These are phyloP conservation scores for Roridomyces roridus DNA, from an alignment of 768 basidiomycete genomes.

Conservation along the genomic window DNA sequence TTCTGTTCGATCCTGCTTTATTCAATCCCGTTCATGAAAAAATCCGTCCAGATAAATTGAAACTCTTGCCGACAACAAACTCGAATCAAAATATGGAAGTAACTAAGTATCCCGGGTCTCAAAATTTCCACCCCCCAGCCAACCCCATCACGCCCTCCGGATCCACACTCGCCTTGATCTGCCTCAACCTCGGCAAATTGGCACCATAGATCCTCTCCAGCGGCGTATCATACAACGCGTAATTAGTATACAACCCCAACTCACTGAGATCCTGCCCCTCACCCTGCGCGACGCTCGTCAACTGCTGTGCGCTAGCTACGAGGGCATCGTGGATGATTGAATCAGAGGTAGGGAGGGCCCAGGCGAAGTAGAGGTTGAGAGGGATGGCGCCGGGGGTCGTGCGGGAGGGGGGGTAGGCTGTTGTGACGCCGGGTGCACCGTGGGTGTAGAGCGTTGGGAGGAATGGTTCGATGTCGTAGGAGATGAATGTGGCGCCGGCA, in stretches of 20 bases:
- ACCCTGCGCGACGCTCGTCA: slow-evolving; percentile 45
- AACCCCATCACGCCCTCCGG: slow-evolving; percentile 68
- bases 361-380: slow-evolving; percentile 51
- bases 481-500: slow-evolving; percentile 17
- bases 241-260: slow-evolving; percentile 67
- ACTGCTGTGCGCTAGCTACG: slow-evolving; percentile 41
- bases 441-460: slow-evolving; percentile 25
- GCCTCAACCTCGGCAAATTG: slow-evolving; percentile 47
- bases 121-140: slow-evolving; percentile 70
- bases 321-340: slow-evolving; percentile 46
- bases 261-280: slow-evolving; percentile 45
- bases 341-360: slow-evolving; percentile 47
- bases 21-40: too few species aligned
- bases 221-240: slow-evolving; percentile 60
- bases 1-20: too few species aligned
- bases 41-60: too few species aligned
- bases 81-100: too few species aligned
- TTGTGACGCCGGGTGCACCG: not conserved
- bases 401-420: slow-evolving; percentile 17
- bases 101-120: too few species aligned
- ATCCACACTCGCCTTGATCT: slow-evolving; percentile 54
- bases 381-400: not conserved
- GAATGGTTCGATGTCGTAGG: slow-evolving; percentile 48
- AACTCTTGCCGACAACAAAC: too few species aligned
- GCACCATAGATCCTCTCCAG: slow-evolving; percentile 55